phyloP scores from a whole-genome alignment of 441 rosid species.

The Croton laevigatus region DNA sequence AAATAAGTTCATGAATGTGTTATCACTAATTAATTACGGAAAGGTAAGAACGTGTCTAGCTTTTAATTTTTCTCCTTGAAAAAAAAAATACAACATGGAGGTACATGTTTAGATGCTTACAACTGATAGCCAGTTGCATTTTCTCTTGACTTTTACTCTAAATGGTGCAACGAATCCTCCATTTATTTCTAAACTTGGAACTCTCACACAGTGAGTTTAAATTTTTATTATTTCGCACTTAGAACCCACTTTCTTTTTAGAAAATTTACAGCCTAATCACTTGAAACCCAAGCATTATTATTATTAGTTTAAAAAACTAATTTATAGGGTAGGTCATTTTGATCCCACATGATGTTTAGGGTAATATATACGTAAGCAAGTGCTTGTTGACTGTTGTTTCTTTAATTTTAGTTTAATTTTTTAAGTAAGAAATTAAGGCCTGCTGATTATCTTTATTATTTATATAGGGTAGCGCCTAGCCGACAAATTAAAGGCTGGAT shows the following conservation, averaged over 20 bases:
- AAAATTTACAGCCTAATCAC: background rate
- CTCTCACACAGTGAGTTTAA: background rate
- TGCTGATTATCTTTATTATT: background rate
- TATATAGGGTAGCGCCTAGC: conserved; percentile 34
- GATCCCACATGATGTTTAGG: conserved; percentile 39
- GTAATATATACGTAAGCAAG: conserved; percentile 1
- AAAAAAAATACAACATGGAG: too few relatives aligned
- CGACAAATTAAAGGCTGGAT: conserved; percentile 41
- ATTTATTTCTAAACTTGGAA: conserved; percentile 34
- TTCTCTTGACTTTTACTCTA: conserved; percentile 3
- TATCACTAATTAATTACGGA: too few relatives aligned
- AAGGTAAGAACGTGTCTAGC: too few relatives aligned
- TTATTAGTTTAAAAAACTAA: conserved; percentile 27
- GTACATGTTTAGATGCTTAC: background rate
- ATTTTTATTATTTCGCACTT: conserved; percentile 8
- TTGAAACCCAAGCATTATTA: conserved; percentile 7
- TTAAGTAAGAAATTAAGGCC: background rate
- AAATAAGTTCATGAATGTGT: too few relatives aligned
- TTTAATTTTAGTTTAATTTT: background rate
- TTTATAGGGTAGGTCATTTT: conserved; percentile 43
- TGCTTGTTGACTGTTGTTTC: conserved; percentile 4
- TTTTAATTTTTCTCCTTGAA: too few relatives aligned
- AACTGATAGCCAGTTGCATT: background rate
- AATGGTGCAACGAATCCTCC: conserved; percentile 19
- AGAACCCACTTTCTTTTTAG: background rate